Evolutionary conservation across 805 yeast genomes (phyloP), one percentile per base, ranked within the genome.

Genomic region (Millerozyma acaciae): DNA sequence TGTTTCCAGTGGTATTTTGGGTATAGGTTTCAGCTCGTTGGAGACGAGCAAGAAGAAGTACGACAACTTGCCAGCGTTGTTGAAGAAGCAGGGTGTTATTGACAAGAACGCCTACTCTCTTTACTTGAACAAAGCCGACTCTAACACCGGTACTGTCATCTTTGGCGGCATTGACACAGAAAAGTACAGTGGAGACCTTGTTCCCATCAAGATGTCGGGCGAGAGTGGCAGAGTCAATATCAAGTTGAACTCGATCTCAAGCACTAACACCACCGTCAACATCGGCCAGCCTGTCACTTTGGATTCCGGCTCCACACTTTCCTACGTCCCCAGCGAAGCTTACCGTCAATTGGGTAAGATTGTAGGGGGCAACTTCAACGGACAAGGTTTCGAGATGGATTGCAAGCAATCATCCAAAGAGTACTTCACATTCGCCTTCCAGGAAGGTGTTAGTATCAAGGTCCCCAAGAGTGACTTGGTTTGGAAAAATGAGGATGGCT

Each of bases 361-460:
- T 6, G 21, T 39, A 9, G 39, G 39, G 16, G 44, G 42, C 21
- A 13, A 35, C 14, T 37, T 28, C 19, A 53, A 67, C n/a, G 22
- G 48, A 3, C 32, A 45, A 3, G 45, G 57, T 4, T 76, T 73
- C 1, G 65, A 62, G 32, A n/a, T 80, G 75, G 44, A 28, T 60
- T 8, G 43, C 69, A 40, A 47, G 47, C 3, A 78, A 84, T 48
- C 33, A 37, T 12, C 20, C 26, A 8, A 32, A 34, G 28, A 26
- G 29, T 13, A 14, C 16, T 12, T 4, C 16, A 22, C 16, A 21
- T 30, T 21, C 22, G 60, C 69, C 43, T 75, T 80, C 57, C 75
- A 74, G 35, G 48, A 10, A 68, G 38, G 34, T 21, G 37, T 30
- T 24, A 30, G 31, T 6, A 36, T 43, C 19, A 26, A 33, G 12